A percentile compares a stretch with the other conserved stretches of the same genome.
Conservation (phyloP, 148 eudicot genomes). For the Persicaria tinctoria region DNA sequence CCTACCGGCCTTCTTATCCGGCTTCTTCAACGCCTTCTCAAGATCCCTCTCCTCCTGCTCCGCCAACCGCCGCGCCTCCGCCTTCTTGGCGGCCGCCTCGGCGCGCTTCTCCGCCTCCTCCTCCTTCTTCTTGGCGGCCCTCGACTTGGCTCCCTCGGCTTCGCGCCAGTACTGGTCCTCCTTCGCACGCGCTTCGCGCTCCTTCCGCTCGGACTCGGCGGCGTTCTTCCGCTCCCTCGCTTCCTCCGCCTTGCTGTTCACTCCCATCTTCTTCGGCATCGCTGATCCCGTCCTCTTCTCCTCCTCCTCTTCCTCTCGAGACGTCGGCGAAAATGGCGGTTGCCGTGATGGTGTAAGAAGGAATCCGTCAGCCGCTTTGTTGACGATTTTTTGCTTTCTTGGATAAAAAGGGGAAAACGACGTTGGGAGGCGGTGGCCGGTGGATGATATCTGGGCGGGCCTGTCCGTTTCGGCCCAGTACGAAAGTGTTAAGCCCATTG, state of each 20-base stretch:
- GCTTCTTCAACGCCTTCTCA: constrained; percentile 56
- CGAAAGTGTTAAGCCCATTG: too few species aligned
- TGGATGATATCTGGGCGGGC: too few species aligned
- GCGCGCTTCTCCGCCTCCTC: constrained; percentile 83
- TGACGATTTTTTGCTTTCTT: too few species aligned
- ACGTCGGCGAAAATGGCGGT: too few species aligned
- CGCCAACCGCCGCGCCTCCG: constrained; percentile 75
- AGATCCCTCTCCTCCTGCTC: constrained; percentile 76
- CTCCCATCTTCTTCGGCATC: constrained; percentile 96
- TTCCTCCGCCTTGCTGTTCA: constrained; percentile 87
- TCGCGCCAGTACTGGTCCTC: constrained; percentile 92
- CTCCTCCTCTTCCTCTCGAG: too few species aligned
- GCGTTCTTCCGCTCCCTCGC: constrained; percentile 61
- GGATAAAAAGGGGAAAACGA: too few species aligned
- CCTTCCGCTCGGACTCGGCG: constrained; percentile 60
- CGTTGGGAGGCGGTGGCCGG: too few species aligned
- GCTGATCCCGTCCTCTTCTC: neutral
- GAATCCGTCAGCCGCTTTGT: too few species aligned
- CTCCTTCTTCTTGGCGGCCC: constrained; percentile 81
- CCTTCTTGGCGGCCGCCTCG: constrained; percentile 65
- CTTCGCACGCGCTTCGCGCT: constrained; percentile 42
- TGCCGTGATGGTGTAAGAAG: too few species aligned
- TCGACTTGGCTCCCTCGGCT: constrained; percentile 81
- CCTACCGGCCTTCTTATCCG: constrained; percentile 74
- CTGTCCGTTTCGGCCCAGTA: too few species aligned